Base-by-base conservation (phyloP, 495 filamentous ascomycete genomes). In the Neurospora sp. region DNA sequence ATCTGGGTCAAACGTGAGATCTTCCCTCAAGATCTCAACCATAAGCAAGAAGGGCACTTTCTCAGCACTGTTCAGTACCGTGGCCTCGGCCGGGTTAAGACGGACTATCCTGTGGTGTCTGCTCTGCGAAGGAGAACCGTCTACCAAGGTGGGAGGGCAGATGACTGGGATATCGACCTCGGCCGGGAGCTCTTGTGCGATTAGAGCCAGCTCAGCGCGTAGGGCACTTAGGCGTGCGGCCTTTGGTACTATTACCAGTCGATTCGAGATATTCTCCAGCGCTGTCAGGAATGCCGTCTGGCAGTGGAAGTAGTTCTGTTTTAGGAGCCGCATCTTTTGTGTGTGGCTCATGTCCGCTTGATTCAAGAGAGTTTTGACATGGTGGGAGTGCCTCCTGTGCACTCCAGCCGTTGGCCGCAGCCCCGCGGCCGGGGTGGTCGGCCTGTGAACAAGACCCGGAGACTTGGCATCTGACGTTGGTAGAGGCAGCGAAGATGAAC, bases 81-180 rank as follows among this genome's bases (percentile, higher is more conserved):
- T 93, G 18, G 91, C 89, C 80, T 93, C 91, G 10, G 91, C 91
- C 42, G 91, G 91, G 77, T 92, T 93, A 39, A 93, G 81, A 42
- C 91, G 86, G 31, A 93, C 91, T 44, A 93, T 89, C 39, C 91
- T 88, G 78, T 93, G 91, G 75, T 93, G 91, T 40, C 85, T 84
- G 71, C 90, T 93, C 72, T 86, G 87, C 10, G 87, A 83, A 6
- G 90, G 87, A 5, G 85, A 84, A 14, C 89, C 90, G 80, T 90
- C 88, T 16, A 88, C 85, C 35, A 93, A 80, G 1, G 86, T 88
- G 6, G 91, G 87, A 18, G 91, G 91, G 75, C 89, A 92, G 69
- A 93, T 89, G 2, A 92, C 85, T 1, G 91, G 91, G 69, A 93
- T 90, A 81, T 93, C 91, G 9, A 93, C 88, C 79, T 93, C 91